A percentile compares a stretch with the other conserved stretches of the same genome.
phyloP scores from a whole-genome alignment of 2,329 filamentous ascomycete genomes.

The Neofusicoccum cordaticola region DNA sequence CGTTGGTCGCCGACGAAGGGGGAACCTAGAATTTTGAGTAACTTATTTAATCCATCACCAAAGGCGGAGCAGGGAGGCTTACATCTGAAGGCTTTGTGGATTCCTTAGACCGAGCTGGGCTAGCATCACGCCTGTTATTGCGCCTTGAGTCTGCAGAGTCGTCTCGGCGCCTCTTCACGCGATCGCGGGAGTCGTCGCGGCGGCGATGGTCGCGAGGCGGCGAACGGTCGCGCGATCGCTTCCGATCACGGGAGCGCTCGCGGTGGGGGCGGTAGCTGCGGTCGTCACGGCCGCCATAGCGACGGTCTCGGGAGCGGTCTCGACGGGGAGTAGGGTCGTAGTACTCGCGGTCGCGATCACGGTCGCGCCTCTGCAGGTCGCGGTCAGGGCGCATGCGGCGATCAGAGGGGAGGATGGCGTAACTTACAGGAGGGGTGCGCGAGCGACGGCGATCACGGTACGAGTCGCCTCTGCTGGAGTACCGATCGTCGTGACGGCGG shows the following conservation, averaged over 20 bases:
- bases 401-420: conserved; percentile 17
- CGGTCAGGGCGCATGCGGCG: neutral
- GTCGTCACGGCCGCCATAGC: conserved; percentile 60
- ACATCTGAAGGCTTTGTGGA: conserved; percentile 9
- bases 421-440: conserved; percentile 58
- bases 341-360: conserved; percentile 15
- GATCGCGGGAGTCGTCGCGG: conserved; percentile 72
- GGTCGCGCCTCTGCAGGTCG: conserved; percentile 5
- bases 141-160: conserved; percentile 47
- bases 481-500: conserved; percentile 29
- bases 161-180: conserved; percentile 62
- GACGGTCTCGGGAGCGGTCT: conserved; percentile 59
- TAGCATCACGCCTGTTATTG: conserved; percentile 25
- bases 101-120: conserved; percentile 22
- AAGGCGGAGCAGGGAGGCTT: neutral
- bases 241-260: conserved; percentile 63
- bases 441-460: conserved; percentile 53
- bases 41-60: neutral
- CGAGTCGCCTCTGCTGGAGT: conserved; percentile 32
- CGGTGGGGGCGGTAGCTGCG: conserved; percentile 60
- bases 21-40: neutral
- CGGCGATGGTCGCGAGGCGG: conserved; percentile 50
- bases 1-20: neutral
- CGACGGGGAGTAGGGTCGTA: conserved; percentile 59
- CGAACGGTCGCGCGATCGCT: conserved; percentile 61